Conservation (phyloP, 805 yeast genomes). For the Scheffersomyces amazonensis region DNA sequence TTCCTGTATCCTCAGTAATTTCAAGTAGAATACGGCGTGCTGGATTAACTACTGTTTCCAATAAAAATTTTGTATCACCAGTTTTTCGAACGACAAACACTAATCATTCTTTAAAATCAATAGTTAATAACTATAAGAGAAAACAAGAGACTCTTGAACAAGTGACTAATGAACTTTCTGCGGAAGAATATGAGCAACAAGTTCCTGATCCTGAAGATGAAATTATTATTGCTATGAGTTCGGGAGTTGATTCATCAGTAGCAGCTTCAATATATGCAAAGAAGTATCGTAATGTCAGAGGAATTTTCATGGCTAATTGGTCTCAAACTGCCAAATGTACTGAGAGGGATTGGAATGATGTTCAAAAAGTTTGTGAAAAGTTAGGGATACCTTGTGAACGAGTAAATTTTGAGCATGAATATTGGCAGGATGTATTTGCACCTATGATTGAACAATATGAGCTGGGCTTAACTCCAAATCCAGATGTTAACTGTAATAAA, state of each 20-base stretch:
- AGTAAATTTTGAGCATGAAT: constrained; percentile 83
- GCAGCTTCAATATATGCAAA: constrained; percentile 67
- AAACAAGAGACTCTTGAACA: neutral
- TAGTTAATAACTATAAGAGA: neutral
- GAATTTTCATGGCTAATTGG: constrained; percentile 96
- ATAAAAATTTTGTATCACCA: no score
- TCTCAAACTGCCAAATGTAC: constrained; percentile 63
- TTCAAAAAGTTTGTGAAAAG: constrained; percentile 57
- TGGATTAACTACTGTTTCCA: no score
- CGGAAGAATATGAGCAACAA: constrained; percentile 29
- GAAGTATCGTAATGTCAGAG: constrained; percentile 60
- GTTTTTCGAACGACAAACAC: no score
- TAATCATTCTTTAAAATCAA: neutral
- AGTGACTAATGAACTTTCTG: neutral
- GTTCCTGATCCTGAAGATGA: constrained; percentile 53
- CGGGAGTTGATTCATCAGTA: constrained; percentile 95
- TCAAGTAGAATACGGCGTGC: no score
- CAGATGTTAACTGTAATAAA: constrained; percentile 86
- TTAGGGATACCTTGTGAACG: constrained; percentile 68
- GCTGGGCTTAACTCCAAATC: constrained; percentile 85
- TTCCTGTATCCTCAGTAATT: no score
- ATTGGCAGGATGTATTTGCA: constrained; percentile 88
- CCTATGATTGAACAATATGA: constrained; percentile 82
- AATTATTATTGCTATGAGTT: constrained; percentile 86
- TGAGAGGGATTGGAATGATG: constrained; percentile 89